These are phyloP conservation scores for Uromyces viciae-fabae DNA, from an alignment of 1,284 basidiomycete genomes.

Conservation along the genomic window DNA sequence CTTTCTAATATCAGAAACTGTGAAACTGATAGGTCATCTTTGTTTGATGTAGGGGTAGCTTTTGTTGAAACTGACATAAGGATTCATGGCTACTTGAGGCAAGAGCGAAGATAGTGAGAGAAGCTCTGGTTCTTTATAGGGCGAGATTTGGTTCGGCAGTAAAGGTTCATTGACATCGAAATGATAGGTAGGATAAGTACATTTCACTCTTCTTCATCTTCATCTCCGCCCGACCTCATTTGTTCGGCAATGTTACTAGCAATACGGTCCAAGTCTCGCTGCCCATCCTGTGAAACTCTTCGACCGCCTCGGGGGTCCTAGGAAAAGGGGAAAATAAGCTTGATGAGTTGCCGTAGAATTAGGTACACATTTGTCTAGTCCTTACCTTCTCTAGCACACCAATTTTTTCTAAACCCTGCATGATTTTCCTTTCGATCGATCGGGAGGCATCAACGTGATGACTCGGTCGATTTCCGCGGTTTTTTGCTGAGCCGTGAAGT, in stretches of 20 bases:
- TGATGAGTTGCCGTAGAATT: background rate
- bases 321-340: background rate
- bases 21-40: no score
- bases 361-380: background rate
- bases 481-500: conserved; percentile 93
- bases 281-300: conserved; percentile 93
- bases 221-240: conserved; percentile 74
- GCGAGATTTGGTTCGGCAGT: no score
- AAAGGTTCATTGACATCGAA: no score
- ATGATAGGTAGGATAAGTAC: background rate
- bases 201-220: conserved; percentile 70
- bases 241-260: conserved; percentile 92
- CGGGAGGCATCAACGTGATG: conserved; percentile 86
- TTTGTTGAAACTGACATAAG: no score
- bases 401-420: conserved; percentile 97
- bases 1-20: no score
- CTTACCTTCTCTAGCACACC: conserved; percentile 81
- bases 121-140: no score
- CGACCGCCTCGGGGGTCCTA: conserved; percentile 83
- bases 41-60: no score
- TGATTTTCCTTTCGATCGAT: conserved; percentile 62
- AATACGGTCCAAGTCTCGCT: conserved; percentile 95
- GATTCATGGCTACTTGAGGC: no score
- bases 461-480: conserved; percentile 88
- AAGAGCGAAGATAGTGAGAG: no score